Evolutionary conservation across 73 alveolate genomes (phyloP).

Genomic region (Paramecium octaurelia): DNA sequence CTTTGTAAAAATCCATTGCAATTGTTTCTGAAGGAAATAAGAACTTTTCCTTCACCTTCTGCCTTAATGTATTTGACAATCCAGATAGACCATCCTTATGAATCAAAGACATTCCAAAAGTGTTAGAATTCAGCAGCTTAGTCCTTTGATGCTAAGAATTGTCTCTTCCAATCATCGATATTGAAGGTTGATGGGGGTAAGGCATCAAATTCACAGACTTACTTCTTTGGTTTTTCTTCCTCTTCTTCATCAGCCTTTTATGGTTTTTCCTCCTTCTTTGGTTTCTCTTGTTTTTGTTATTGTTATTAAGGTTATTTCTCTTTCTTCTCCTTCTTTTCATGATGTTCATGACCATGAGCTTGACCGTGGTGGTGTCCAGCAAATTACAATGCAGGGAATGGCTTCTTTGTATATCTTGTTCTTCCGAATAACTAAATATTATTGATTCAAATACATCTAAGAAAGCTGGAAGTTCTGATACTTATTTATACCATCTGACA

Average conservation of each 20-base stretch:
- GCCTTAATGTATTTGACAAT: constrained; percentile 84
- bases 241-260: constrained; percentile 10
- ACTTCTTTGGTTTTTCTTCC: constrained; percentile 57
- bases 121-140: constrained; percentile 76
- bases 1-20: constrained; percentile 92
- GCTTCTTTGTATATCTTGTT: constrained; percentile 67
- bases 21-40: constrained; percentile 77
- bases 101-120: constrained; percentile 75
- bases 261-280: constrained; percentile 44
- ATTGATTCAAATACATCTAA: constrained; percentile 50
- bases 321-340: not conserved
- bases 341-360: constrained; percentile 61
- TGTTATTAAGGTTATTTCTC: constrained; percentile 24
- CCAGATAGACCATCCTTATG: constrained; percentile 88
- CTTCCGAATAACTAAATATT: constrained; percentile 67
- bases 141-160: constrained; percentile 76
- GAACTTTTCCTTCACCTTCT: constrained; percentile 86
- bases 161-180: constrained; percentile 85
- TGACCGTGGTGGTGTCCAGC: constrained; percentile 57
- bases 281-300: not conserved
- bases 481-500: constrained; percentile 70
- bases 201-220: constrained; percentile 64
- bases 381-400: constrained; percentile 57
- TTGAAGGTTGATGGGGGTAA: constrained; percentile 81
- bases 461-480: constrained; percentile 74